These are phyloP conservation scores for Phoma sp. DNA, from an alignment of 2,329 filamentous ascomycete species.

Conservation along the genomic window DNA sequence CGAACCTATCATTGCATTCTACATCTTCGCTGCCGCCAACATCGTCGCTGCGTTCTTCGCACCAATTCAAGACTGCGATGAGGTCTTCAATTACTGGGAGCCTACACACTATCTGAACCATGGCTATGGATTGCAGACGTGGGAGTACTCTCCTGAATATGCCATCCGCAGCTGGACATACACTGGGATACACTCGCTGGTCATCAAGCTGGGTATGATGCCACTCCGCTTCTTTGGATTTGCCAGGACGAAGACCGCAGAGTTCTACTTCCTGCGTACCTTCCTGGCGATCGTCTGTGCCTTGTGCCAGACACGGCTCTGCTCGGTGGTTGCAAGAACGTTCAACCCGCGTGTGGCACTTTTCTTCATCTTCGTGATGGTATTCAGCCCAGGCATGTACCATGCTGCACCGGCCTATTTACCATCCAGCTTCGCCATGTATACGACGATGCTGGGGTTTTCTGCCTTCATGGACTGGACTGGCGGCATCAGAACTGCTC, in stretches of 20 bases:
- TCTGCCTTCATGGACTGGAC: slow-evolving; percentile 91
- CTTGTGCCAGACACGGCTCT: slow-evolving; percentile 81
- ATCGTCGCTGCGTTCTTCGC: slow-evolving; percentile 79
- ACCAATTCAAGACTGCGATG: slow-evolving; percentile 97
- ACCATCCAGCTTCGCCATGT: slow-evolving; percentile 97
- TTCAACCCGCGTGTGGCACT: slow-evolving; percentile 85
- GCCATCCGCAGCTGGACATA: slow-evolving; percentile 97
- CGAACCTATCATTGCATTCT: slow-evolving; percentile 79
- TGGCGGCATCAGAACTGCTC: slow-evolving; percentile 77
- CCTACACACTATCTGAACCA: slow-evolving; percentile 93
- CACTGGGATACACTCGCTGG: slow-evolving; percentile 76
- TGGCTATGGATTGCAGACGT: slow-evolving; percentile 93
- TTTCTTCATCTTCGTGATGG: slow-evolving; percentile 79
- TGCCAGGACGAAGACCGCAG: slow-evolving; percentile 56
- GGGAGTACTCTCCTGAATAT: slow-evolving; percentile 97
- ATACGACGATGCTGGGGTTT: slow-evolving; percentile 83
- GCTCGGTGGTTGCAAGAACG: slow-evolving; percentile 75
- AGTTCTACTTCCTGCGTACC: slow-evolving; percentile 89
- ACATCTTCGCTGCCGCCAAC: slow-evolving; percentile 77
- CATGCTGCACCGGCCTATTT: slow-evolving; percentile 87
- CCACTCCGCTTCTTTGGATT: slow-evolving; percentile 40
- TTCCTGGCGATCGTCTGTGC: slow-evolving; percentile 79
- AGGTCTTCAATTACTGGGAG: slow-evolving; percentile 99
- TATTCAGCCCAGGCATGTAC: slow-evolving; percentile 90
- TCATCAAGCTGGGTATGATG: slow-evolving; percentile 72